Base-by-base conservation (phyloP, 176 grass and related monocot genomes). In the Oryza punctata region DNA sequence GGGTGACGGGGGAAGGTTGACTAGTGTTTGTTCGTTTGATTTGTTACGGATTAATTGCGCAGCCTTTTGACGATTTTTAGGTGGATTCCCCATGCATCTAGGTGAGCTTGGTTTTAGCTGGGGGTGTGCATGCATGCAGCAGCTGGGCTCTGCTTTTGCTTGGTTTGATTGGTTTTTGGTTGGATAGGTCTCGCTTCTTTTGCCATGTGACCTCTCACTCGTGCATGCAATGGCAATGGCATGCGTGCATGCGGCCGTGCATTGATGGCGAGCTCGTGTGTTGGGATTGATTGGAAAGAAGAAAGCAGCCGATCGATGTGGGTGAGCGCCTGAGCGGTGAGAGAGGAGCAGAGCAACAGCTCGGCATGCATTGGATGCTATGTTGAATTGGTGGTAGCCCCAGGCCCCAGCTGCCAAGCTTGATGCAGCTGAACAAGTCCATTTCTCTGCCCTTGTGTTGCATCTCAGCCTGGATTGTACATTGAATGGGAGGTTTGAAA, bases 1-100 rank as follows among this genome's bases (percentile, higher is more conserved):
- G 38, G 76, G 49, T 75, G 57, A 78, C 13, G 12, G 78, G 81
- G 57, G 85, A 76, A 77, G 70, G 78, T 76, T 81, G 65, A 91
- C 68, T 75, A 73, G 26, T 38, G 37, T 38, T 7, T 38, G 37
- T 38, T 32, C 4, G 37, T 38, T 38, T 18, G 33, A n/a, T n/a
- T 59, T 3, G 18, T 59, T 52, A 59, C 7, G 54, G 54, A 5
- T 59, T 59, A 59, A 59, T 73, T 3, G 78, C 65, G 86, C 64
- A 69, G 75, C 63, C 45, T 82, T 73, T 78, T 60, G 78, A 78
- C 49, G 77, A 83, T 86, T 82, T 72, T 25, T 27, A 43, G 47
- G 66, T 70, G 38, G 37, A 63, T 12, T 52, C 27, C 11, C 69
- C 77, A 70, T 54, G 82, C 72, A 69, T 86, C 45, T 43, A 77